Evolutionary conservation across 1,284 basidiomycete genomes (phyloP).

Genomic region (Fomitopsis pinicola): DNA sequence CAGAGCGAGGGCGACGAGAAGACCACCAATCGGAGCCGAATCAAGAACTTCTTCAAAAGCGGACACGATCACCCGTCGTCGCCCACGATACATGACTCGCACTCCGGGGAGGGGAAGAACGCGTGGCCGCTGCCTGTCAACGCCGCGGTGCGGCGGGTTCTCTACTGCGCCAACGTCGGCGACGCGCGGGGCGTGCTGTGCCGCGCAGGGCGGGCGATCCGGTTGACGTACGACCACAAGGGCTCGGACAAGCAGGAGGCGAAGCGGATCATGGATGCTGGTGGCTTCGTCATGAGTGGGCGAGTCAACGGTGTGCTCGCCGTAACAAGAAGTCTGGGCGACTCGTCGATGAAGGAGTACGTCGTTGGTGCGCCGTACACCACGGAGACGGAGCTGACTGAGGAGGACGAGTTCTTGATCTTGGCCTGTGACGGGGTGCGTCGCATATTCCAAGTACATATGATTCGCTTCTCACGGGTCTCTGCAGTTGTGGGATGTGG

Average conservation of each 20-base stretch:
- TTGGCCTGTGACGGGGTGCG: constrained; percentile 94
- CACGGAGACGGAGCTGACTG: constrained; percentile 89
- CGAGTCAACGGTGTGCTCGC: constrained; percentile 96
- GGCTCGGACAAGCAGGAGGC: constrained; percentile 96
- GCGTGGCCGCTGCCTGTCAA: constrained; percentile 43
- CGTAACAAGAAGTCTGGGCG: constrained; percentile 94
- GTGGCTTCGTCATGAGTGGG: constrained; percentile 98
- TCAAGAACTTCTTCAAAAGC: constrained; percentile 52
- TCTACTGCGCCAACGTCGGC: constrained; percentile 97
- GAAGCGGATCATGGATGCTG: constrained; percentile 95
- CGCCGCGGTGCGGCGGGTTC: constrained; percentile 57
- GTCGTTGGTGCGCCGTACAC: constrained; percentile 98
- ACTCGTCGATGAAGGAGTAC: constrained; percentile 99
- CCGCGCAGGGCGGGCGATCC: constrained; percentile 85
- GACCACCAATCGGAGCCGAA: constrained; percentile 11
- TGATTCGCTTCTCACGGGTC: neutral
- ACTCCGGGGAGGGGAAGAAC: constrained; percentile 5
- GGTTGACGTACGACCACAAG: constrained; percentile 99
- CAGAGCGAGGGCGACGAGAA: constrained; percentile 28
- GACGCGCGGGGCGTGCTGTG: constrained; percentile 89
- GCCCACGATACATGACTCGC: neutral
- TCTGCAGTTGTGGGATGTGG: constrained; percentile 93
- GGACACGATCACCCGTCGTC: constrained; percentile 27
- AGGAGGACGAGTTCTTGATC: constrained; percentile 93
- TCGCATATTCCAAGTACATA: neutral